phyloP scores from a whole-genome alignment of 2,329 filamentous ascomycete species.

The Hymenoscyphus repandus region DNA sequence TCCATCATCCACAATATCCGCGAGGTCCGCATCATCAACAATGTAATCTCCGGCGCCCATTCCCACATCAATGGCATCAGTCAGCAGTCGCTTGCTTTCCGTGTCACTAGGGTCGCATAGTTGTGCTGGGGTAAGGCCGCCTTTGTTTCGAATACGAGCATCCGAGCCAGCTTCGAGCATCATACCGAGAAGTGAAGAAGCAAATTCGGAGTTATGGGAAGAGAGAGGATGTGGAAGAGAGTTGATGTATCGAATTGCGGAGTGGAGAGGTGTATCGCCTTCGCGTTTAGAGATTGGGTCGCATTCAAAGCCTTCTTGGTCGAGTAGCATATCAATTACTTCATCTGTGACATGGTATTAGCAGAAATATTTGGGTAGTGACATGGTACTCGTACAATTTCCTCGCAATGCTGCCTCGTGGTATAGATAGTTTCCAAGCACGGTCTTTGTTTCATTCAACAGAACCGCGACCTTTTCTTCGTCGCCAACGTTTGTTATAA shows the following conservation, averaged over 20 bases:
- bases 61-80: conserved; percentile 63
- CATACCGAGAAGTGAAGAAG: conserved; percentile 66
- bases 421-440: conserved; percentile 82
- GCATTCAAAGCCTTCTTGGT: conserved; percentile 81
- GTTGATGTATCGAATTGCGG: conserved; percentile 73
- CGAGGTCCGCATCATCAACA: conserved; percentile 16
- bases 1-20: conserved; percentile 4
- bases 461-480: conserved; percentile 64
- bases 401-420: conserved; percentile 84
- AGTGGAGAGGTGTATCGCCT: conserved; percentile 74
- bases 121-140: conserved; percentile 64
- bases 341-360: conserved; percentile 51
- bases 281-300: conserved; percentile 69
- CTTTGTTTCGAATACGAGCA: conserved; percentile 62
- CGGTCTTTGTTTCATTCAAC: conserved; percentile 80
- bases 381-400: conserved; percentile 57
- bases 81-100: conserved; percentile 56
- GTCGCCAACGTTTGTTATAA: conserved; percentile 53
- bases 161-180: conserved; percentile 75
- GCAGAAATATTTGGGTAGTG: background rate
- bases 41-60: conserved; percentile 49
- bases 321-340: conserved; percentile 74
- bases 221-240: conserved; percentile 39
- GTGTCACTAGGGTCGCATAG: conserved; percentile 68
- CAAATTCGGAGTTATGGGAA: conserved; percentile 55